Base-by-base conservation (phyloP, 768 basidiomycete species). In the Coprinopsis sp. region DNA sequence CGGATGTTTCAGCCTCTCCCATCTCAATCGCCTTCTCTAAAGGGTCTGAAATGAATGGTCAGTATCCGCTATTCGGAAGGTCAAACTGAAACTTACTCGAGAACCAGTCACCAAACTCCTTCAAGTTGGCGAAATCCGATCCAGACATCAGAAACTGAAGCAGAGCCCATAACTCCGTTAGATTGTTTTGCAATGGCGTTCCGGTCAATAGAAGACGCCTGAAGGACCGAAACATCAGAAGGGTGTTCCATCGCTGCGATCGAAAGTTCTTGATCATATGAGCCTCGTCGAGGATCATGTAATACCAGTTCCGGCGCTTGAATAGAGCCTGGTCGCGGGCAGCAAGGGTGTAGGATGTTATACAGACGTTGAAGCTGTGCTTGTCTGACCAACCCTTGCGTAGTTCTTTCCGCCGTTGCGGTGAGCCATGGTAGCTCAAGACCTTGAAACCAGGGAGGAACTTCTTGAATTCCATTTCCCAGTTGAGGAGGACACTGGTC, bases 181-280 rank as follows among this genome's bases (percentile, higher is more conserved):
- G 73, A 54, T 97, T 97, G 61, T 99, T 98, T 66, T 99, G 87
- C 22, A 99, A 72, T 0, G 96, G 96, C 1, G 96, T 99, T 2
- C 96, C 96, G 0, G 96, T 99, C 42, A 99, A 67, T 42, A 98
- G 77, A 31, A 99, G 71, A 11, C 96, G 84, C 24, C 88, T 79
- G 60, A 86, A 87, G 8, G 86, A 87, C 24, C 85, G 78, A 64
- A 95, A 94, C 76, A 90, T 87, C 11, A 95, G 74, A 8, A 96
- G 66, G 24, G 84, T 91, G 56, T 90, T 91, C 92, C 93, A 96
- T 29, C 93, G 78, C 61, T 96, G 91, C 0, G 88, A 91, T 59
- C 84, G 83, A 70, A 94, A 95, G 63, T 96, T 96, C 69, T 94
- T 94, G 80, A 96, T 93, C 82, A 94, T 95, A 60, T 96, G 92